A percentile compares a stretch with the other conserved stretches of the same genome.
Conservation (phyloP, 2,329 filamentous ascomycete species). For the Samsoniella hepiali region DNA sequence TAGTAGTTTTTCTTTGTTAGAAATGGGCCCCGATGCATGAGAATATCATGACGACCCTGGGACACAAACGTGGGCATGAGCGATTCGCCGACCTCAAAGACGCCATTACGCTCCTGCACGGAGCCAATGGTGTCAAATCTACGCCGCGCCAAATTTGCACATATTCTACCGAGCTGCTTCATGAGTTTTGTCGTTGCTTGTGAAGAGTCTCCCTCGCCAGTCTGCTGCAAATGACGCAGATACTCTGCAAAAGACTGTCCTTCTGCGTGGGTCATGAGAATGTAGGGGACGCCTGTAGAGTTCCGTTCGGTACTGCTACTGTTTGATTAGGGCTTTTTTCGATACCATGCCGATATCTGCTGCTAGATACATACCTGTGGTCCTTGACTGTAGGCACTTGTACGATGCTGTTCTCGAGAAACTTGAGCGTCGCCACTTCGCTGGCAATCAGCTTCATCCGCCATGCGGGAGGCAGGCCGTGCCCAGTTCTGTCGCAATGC, state of each 20-base stretch:
- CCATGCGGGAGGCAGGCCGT: neutral
- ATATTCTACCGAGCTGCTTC: neutral
- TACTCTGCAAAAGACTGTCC: neutral
- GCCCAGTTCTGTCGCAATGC: neutral
- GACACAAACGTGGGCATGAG: neutral
- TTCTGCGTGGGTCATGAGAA: neutral
- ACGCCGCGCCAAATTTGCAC: neutral
- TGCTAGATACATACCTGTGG: neutral
- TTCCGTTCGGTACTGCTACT: neutral
- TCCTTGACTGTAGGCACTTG: neutral
- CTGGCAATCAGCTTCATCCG: neutral
- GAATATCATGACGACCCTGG: neutral
- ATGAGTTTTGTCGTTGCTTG: neutral
- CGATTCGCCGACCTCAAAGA: neutral
- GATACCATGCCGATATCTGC: neutral
- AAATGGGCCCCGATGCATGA: neutral
- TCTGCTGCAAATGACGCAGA: neutral
- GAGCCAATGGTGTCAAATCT: neutral
- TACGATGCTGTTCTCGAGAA: neutral
- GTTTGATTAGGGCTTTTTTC: neutral
- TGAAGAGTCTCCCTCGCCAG: neutral
- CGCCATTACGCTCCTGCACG: neutral
- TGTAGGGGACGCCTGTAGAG: neutral
- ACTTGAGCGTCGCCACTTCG: slow-evolving; percentile 4
- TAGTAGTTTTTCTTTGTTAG: neutral